These are phyloP conservation scores for Diplodia corticola DNA, from an alignment of 2,329 filamentous ascomycete genomes.

Conservation along the genomic window DNA sequence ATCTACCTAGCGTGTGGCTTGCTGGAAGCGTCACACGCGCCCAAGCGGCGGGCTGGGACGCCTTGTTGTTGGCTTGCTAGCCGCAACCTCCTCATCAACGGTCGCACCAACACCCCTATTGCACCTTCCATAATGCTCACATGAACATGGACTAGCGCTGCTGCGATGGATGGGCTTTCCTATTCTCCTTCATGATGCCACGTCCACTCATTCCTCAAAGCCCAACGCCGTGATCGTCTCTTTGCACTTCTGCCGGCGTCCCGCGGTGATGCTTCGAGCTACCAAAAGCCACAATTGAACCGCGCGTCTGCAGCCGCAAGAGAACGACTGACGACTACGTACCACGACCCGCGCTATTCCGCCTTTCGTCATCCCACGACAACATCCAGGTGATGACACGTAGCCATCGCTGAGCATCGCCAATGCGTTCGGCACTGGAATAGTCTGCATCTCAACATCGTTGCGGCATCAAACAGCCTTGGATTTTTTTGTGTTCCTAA, in stretches of 20 bases:
- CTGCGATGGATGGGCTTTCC: not conserved
- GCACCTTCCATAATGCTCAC: not conserved
- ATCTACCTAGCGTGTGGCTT: slow-evolving; percentile 4
- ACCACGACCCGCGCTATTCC: not conserved
- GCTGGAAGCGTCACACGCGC: slow-evolving; percentile 5
- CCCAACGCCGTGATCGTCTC: not conserved
- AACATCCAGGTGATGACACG: not conserved
- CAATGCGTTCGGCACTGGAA: not conserved
- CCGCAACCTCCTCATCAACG: not conserved
- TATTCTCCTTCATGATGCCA: not conserved
- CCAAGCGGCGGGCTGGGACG: not conserved
- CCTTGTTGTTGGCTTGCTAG: not conserved
- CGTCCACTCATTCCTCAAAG: not conserved
- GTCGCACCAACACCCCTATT: too few relatives aligned
- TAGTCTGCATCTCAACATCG: not conserved
- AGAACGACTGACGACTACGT: not conserved
- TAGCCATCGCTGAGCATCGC: too few relatives aligned
- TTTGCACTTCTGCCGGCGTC: not conserved
- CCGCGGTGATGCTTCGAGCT: not conserved
- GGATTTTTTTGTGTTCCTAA: not conserved
- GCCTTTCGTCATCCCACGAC: not conserved
- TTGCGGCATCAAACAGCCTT: not conserved
- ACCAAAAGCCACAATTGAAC: not conserved
- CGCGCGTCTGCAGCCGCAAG: not conserved
- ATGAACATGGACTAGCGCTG: not conserved